Evolutionary conservation across 257 asterid genomes (phyloP).

Genomic region (Thymus quinquecostatus): DNA sequence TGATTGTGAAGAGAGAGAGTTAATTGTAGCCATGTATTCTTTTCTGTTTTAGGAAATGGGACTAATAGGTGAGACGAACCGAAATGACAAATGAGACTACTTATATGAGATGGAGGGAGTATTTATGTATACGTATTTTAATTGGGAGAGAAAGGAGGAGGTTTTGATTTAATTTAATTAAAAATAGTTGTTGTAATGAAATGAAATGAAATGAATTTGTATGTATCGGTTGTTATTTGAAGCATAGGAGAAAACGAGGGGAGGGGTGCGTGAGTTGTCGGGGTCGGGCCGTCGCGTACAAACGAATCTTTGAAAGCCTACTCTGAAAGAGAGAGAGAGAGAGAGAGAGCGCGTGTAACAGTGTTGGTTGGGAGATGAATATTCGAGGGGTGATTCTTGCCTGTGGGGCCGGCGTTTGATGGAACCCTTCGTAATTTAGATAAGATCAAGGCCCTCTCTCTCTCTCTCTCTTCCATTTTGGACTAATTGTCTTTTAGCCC

Average conservation of each 20-base stretch:
- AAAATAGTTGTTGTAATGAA: too few relatives aligned
- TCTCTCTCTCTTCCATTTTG: not conserved
- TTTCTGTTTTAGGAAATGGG: too few relatives aligned
- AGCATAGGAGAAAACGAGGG: conserved; percentile 32
- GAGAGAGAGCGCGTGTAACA: not conserved
- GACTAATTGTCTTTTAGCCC: conserved; percentile 2
- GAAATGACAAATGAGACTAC: too few relatives aligned
- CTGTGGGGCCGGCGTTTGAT: conserved; percentile 37
- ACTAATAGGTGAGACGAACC: too few relatives aligned
- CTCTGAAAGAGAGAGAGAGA: not conserved
- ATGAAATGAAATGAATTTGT: too few relatives aligned
- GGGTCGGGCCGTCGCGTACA: conserved; percentile 88
- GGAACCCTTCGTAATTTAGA: conserved; percentile 34
- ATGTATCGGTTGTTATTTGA: not conserved
- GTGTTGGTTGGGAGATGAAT: conserved; percentile 36
- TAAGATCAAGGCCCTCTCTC: conserved; percentile 42
- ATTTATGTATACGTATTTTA: too few relatives aligned
- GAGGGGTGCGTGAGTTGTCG: conserved; percentile 52
- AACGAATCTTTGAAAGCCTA: conserved; percentile 56
- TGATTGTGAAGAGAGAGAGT: too few relatives aligned
- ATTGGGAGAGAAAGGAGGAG: too few relatives aligned
- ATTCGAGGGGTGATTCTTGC: conserved; percentile 49
- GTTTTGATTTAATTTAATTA: too few relatives aligned
- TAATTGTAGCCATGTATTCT: too few relatives aligned
- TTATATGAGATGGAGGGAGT: not conserved